These are phyloP conservation scores for Ramaria rubella DNA, from an alignment of 768 basidiomycete species.

Conservation along the genomic window DNA sequence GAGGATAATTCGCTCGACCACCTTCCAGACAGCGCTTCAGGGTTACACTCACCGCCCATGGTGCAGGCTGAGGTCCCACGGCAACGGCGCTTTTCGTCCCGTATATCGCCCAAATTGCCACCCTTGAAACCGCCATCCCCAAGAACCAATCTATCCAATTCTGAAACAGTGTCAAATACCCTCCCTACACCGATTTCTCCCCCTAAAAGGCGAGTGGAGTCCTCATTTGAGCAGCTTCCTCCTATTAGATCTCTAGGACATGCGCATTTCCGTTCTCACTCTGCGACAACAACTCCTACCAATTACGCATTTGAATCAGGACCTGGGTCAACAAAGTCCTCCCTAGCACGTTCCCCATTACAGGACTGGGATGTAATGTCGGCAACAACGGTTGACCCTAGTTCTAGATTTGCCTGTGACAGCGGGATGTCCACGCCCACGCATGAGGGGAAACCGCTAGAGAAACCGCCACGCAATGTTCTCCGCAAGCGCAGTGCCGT, in stretches of 20 bases:
- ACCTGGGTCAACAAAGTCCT: neutral
- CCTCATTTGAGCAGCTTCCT: no score
- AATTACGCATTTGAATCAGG: neutral
- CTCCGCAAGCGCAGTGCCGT: conserved; percentile 4
- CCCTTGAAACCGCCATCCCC: neutral
- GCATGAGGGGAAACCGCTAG: neutral
- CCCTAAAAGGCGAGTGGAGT: neutral
- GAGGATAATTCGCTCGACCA: neutral
- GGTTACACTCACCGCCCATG: neutral
- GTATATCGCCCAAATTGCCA: neutral
- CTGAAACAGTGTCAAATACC: neutral
- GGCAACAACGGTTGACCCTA: neutral
- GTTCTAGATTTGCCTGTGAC: neutral
- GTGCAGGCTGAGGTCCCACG: neutral
- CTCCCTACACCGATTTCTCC: conserved; percentile 2
- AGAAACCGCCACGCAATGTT: conserved; percentile 4
- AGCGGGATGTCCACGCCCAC: neutral
- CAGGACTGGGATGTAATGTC: neutral
- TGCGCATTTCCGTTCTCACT: neutral
- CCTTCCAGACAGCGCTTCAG: neutral
- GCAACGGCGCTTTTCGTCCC: neutral
- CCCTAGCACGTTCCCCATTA: neutral
- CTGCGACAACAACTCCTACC: neutral
- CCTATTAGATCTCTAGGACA: neutral
- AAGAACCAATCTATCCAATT: neutral